Evolutionary conservation across 139 green algal species (phyloP), one percentile per base, ranked within the genome.

Genomic region (Chlamydomonas incerta): DNA sequence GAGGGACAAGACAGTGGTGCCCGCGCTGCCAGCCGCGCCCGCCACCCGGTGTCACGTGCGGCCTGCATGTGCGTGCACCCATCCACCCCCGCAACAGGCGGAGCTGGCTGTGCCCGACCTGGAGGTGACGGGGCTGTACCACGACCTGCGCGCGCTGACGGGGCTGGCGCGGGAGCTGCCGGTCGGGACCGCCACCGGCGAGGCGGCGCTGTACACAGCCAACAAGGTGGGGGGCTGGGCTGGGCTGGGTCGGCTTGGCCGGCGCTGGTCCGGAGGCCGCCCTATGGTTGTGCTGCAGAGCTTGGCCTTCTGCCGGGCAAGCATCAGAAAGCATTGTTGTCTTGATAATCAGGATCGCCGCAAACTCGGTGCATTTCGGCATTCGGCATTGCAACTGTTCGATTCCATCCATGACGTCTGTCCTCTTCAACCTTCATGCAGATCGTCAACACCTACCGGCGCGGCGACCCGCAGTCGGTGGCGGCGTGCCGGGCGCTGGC

Each of bases 151-250:
- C 23, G 86, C 79, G 70, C 75, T 89, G 31, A 46, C 47, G 33
- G 86, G 82, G 9, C 69, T 86, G 17, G 87, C 87, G 0, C 80
- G 60, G 35, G 55, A 73, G 47, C 72, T 87, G 73, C 81, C 81
- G 18, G 34, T 81, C 28, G 81, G 58, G 29, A 34, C 66, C 29
- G 77, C 41, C 55, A 83, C 77, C 41, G 77, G 77, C 2, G 77
- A 83, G 77, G 41, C 31, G 26, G 87, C 87, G 26, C 73, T 88
- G 81, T 86, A 87, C 80, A 81, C 74, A 0, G 87, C 87, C 0
- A 90, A 87, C 73, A 85, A 85, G 50, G 71, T 87, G 26, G 29
- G 62, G 34, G 84, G 52, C 17, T 34, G 82, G 15, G 77, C 11
- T 18, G 58, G 17, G 33, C 60, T 15, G 37, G 18, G 21, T 47